These are phyloP conservation scores for Malus asiatica DNA, from an alignment of 306 rosid species.

Conservation along the genomic window DNA sequence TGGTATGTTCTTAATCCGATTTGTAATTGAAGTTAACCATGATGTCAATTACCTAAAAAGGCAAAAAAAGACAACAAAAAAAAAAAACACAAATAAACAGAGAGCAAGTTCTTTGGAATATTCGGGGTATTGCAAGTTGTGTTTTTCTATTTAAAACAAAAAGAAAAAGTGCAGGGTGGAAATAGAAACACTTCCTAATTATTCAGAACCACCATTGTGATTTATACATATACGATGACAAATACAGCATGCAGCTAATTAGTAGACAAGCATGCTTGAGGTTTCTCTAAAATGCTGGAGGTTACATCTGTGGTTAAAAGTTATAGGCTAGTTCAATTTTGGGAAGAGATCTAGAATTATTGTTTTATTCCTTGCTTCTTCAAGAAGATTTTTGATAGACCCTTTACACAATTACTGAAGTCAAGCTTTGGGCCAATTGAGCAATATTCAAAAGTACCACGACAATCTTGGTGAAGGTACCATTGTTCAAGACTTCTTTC, in stretches of 20 bases:
- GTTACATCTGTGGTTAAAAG: neutral
- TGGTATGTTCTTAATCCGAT: too few species aligned
- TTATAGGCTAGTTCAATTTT: neutral
- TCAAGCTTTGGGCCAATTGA: neutral
- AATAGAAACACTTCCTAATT: neutral
- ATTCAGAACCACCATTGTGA: neutral
- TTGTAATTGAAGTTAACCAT: too few species aligned
- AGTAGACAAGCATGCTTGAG: neutral
- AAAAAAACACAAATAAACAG: neutral
- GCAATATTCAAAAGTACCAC: neutral
- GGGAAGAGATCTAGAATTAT: neutral
- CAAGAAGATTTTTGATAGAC: neutral
- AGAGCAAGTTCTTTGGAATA: neutral
- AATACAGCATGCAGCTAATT: neutral
- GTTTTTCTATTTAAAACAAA: neutral
- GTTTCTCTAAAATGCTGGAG: neutral
- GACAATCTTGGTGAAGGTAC: neutral
- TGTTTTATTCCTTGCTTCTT: neutral
- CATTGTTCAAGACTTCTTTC: neutral
- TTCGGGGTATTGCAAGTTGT: neutral
- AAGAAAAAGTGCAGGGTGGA: neutral
- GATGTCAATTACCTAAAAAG: neutral
- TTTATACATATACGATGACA: neutral
- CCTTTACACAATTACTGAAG: neutral
- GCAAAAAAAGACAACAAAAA: too few species aligned